These are phyloP conservation scores for Tetramitus jugosus DNA, from an alignment of 208 protist species.

Conservation along the genomic window DNA sequence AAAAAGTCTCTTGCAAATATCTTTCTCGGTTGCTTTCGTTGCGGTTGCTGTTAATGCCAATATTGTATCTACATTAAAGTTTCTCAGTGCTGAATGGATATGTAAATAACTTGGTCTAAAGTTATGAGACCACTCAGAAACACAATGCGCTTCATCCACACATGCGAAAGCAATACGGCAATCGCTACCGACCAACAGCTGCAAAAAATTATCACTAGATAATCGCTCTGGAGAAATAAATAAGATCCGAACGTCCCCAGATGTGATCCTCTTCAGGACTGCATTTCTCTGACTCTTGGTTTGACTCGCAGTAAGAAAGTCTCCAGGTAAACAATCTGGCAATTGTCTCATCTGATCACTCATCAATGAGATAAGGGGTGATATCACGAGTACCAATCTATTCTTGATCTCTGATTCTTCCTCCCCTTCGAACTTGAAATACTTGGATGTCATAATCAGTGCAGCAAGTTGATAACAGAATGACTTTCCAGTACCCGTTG, in stretches of 20 bases:
- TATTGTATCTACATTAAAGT: neutral
- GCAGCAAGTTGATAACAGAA: conserved; percentile 51
- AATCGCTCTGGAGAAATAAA: conserved; percentile 56
- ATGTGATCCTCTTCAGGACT: conserved; percentile 13
- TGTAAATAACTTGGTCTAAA: conserved; percentile 52
- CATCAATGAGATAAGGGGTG: conserved; percentile 59
- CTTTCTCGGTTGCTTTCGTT: conserved; percentile 5
- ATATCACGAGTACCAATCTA: conserved; percentile 49
- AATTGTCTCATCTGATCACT: conserved; percentile 51
- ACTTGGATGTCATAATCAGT: conserved; percentile 28
- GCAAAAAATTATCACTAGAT: conserved; percentile 28
- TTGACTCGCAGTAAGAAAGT: conserved; percentile 22
- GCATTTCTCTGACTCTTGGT: neutral
- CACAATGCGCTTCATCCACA: conserved; percentile 91
- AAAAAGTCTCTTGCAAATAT: neutral
- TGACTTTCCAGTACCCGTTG: conserved; percentile 55
- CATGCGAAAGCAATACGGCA: conserved; percentile 43
- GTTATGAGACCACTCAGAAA: conserved; percentile 90
- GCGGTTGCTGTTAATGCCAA: conserved; percentile 28
- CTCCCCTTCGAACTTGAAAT: no score
- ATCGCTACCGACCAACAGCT: conserved; percentile 19
- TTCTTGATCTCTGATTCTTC: neutral
- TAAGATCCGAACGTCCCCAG: conserved; percentile 31
- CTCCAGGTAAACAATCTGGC: conserved; percentile 34
- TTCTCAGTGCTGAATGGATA: neutral